Evolutionary conservation across 805 yeast genomes (phyloP).

Genomic region (Citeromyces nyonsensis): DNA sequence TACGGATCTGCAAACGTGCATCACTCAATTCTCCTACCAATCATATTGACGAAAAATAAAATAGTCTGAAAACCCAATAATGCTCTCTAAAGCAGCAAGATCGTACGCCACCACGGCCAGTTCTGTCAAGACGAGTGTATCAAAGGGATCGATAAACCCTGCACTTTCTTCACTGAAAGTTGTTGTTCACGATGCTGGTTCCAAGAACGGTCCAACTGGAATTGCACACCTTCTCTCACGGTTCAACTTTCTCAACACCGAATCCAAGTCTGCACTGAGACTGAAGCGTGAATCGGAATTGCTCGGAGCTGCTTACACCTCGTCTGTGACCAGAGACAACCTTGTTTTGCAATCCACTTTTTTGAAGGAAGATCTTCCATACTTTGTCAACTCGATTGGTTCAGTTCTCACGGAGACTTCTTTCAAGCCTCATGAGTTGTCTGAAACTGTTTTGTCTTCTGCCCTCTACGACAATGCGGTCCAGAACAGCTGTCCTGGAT

Average conservation of each 20-base stretch:
- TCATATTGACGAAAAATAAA: background rate
- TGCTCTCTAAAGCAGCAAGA: conserved; percentile 14
- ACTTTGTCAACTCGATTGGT: conserved; percentile 75
- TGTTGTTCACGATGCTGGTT: conserved; percentile 70
- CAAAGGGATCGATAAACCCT: no score
- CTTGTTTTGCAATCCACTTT: conserved; percentile 70
- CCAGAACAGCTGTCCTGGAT: conserved; percentile 33
- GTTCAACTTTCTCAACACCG: conserved; percentile 74
- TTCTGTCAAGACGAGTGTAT: conserved; percentile 33
- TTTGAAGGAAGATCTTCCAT: conserved; percentile 80
- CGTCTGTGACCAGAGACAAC: conserved; percentile 70
- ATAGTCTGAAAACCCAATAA: no score
- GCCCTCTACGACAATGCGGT: conserved; percentile 48
- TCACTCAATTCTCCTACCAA: conserved; percentile 1
- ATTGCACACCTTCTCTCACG: conserved; percentile 73
- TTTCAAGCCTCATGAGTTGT: conserved; percentile 72
- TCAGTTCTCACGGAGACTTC: conserved; percentile 55
- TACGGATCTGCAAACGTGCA: background rate
- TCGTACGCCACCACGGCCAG: conserved; percentile 23
- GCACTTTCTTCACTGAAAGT: conserved; percentile 66
- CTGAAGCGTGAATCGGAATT: conserved; percentile 89
- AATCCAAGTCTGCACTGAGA: conserved; percentile 76
- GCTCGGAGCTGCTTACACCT: conserved; percentile 67
- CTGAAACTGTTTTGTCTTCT: conserved; percentile 71
- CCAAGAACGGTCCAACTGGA: conserved; percentile 66